phyloP scores from a whole-genome alignment of 2,329 filamentous ascomycete species.

The Sporothrix inflata region DNA sequence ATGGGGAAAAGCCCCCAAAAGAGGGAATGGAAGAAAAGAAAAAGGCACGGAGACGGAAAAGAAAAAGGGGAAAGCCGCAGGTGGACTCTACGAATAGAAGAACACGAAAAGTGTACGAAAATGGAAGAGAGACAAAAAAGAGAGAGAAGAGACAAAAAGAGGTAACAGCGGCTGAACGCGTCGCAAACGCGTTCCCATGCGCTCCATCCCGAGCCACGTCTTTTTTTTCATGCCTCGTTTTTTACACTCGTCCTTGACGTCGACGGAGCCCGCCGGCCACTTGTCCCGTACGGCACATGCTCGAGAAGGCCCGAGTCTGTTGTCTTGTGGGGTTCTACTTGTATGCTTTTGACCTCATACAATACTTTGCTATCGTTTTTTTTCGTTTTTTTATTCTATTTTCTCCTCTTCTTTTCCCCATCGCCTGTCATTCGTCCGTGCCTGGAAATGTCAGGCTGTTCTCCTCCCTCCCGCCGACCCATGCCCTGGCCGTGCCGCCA shows the following conservation, averaged over 20 bases:
- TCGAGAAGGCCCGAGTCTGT: constrained; percentile 20
- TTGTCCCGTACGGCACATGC: constrained; percentile 10
- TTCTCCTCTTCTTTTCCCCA: not conserved
- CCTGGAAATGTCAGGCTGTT: constrained; percentile 14
- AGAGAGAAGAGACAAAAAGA: not conserved
- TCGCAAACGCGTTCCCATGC: not conserved
- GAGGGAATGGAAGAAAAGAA: not conserved
- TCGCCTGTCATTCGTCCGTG: not conserved
- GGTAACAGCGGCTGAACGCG: not conserved
- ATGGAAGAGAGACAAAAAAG: not conserved
- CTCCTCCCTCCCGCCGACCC: not conserved
- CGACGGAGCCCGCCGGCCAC: not conserved
- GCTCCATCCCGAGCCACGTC: constrained; percentile 11
- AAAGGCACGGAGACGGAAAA: not conserved
- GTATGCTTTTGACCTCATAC: not conserved
- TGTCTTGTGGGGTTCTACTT: not conserved
- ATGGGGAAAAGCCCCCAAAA: too few species aligned
- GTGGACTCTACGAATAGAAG: not conserved
- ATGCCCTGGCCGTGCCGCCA: not conserved
- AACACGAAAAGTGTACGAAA: not conserved
- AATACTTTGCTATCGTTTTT: not conserved
- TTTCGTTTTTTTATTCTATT: not conserved
- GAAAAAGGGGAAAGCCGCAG: not conserved
- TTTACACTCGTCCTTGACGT: not conserved
- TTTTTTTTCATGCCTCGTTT: not conserved